Base-by-base conservation (phyloP, 176 grass and related monocot species). In the Eleusine indica region DNA sequence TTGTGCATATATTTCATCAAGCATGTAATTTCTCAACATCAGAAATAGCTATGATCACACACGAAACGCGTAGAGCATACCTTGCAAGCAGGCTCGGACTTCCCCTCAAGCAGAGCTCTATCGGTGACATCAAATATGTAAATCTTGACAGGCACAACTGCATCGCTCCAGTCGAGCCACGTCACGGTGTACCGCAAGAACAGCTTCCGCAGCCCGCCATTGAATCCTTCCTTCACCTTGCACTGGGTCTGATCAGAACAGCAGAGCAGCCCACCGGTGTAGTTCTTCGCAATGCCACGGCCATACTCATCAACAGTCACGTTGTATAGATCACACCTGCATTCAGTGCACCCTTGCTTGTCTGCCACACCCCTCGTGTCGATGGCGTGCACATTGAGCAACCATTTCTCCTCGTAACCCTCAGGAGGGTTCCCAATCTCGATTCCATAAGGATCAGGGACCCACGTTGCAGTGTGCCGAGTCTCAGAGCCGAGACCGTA, bases 361-460 rank as follows among this genome's bases (percentile, higher is more conserved):
- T 98, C 93, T 30, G 3, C 10, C 17, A 75, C 96, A 2, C 89
- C 91, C 69, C 93, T 72, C 0, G 93, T 98, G 81, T 98, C 96
- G 13, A 98, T 95, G 28, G 93, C 93, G 5, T 98, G 96, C 1
- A 98, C 74, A 25, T 93, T 95, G 25, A 98, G 37, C 13, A 93
- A 0, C 96, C 96, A 98, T n/a, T 73, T 80, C 86, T 98, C 76
- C 77, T 93, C 91, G 11, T 88, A 93, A 5, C 87, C 96, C 46
- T 87, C 56, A 10, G 92, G 92, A 15, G 88, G 52, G 9, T 63
- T 85, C 57, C 95, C 96, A 0, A 74, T 30, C 73, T 93, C 93
- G n/a, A 98, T 93, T 29, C 91, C 96, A 2, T 95, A 98, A 9
- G 96, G 96, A 48, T 93, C 92, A 30, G 96, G 96, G 21, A 98